A percentile compares a stretch with the other conserved stretches of the same genome.
Conservation (phyloP, 306 rosid species). For the Oemleria cerasiformis region DNA sequence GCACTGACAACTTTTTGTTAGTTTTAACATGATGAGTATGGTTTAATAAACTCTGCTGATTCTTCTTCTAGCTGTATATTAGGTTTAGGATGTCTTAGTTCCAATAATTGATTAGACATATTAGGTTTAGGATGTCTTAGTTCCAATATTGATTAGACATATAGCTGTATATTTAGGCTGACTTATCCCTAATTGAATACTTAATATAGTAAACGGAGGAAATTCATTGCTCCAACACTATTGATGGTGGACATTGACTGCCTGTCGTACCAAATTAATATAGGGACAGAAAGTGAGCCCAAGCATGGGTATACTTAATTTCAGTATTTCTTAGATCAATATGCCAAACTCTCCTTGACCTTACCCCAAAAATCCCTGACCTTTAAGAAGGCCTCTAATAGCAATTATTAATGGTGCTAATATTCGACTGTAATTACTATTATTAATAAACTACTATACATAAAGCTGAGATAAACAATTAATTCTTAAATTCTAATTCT, state of each 20-base stretch:
- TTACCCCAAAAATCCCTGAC: too few relatives aligned
- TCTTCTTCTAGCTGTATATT: not conserved
- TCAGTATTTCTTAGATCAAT: not conserved
- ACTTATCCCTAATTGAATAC: not conserved
- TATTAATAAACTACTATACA: not conserved
- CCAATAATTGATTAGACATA: not conserved
- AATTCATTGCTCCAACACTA: not conserved
- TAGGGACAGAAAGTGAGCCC: not conserved
- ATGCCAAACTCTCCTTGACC: not conserved
- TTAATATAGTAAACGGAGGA: not conserved
- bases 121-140: not conserved
- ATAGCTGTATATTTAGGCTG: not conserved
- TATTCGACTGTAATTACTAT: not conserved
- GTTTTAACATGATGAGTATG: not conserved
- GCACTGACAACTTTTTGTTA: not conserved
- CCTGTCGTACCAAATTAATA: not conserved
- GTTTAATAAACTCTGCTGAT: not conserved
- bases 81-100: not conserved
- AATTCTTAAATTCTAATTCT: not conserved
- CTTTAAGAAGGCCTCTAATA: not conserved
- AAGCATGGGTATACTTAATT: not conserved
- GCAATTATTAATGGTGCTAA: too few relatives aligned
- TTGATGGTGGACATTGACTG: not conserved
- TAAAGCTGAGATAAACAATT: not conserved
- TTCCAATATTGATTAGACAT: too few relatives aligned